Conservation (phyloP, 1,284 basidiomycete genomes). For the Malassezia vespertilionis region DNA sequence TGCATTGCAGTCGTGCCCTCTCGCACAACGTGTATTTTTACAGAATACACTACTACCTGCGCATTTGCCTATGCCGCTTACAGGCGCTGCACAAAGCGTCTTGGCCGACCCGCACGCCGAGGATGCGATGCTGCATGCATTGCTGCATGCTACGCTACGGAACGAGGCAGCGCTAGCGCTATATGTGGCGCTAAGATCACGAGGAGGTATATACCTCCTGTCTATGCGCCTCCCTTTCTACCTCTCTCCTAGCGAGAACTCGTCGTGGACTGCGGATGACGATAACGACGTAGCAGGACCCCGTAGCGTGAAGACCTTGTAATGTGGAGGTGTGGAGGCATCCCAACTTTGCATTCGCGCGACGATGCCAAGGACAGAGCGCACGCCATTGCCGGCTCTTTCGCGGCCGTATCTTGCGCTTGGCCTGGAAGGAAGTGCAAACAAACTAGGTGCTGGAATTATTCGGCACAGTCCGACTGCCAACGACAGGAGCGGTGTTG, state of each 20-base stretch:
- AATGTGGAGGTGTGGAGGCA: constrained; percentile 1
- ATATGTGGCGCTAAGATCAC: too few relatives aligned
- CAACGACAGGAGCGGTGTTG: constrained; percentile 58
- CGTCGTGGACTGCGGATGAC: neutral
- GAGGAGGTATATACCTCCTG: constrained; percentile 2
- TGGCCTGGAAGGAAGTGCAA: constrained; percentile 55
- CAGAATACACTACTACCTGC: too few relatives aligned
- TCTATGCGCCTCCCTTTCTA: neutral
- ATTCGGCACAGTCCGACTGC: constrained; percentile 61
- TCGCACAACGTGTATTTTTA: neutral
- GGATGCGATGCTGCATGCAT: too few relatives aligned
- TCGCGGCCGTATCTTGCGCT: constrained; percentile 34
- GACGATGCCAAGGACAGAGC: neutral
- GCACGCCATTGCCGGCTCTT: constrained; percentile 23
- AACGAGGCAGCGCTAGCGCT: too few relatives aligned
- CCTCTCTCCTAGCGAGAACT: neutral
- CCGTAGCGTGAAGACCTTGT: constrained; percentile 13
- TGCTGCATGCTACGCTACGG: neutral
- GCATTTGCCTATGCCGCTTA: too few relatives aligned
- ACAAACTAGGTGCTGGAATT: constrained; percentile 93
- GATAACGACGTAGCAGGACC: constrained; percentile 3
- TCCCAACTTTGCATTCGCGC: neutral
- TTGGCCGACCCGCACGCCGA: too few relatives aligned
- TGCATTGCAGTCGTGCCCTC: neutral
- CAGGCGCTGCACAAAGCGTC: too few relatives aligned